Percentiles rank a stretch among this genome's conserved stretches.
phyloP scores from a whole-genome alignment of 345 rosid genomes.

The Trapa bicornis region DNA sequence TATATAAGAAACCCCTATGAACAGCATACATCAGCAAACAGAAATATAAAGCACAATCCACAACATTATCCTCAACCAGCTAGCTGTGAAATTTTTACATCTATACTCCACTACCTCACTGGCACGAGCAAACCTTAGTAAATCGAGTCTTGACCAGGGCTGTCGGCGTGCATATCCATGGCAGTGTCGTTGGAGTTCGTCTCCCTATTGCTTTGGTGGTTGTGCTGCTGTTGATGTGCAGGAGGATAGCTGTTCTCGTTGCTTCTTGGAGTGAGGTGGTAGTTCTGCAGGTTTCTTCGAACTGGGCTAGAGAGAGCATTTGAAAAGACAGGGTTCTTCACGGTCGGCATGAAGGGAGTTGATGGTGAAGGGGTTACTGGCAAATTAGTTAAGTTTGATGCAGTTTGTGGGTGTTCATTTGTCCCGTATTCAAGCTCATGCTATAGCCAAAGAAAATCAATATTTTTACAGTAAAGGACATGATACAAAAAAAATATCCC shows the following conservation, averaged over 20 bases:
- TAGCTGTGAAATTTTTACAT: not conserved
- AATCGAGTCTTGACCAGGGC: conserved; percentile 25
- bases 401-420: conserved; percentile 38
- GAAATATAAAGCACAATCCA: not conserved
- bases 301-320: conserved; percentile 60
- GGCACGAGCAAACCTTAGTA: conserved; percentile 6
- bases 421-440: conserved; percentile 58
- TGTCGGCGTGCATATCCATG: conserved; percentile 48
- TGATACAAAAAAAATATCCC: not conserved
- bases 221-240: conserved; percentile 9
- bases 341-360: conserved; percentile 18
- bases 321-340: conserved; percentile 34
- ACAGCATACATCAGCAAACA: not conserved
- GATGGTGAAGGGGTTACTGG: conserved; percentile 23
- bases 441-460: conserved; percentile 23
- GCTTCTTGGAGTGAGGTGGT: conserved; percentile 30
- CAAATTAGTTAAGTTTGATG: conserved; percentile 10
- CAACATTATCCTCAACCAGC: not conserved
- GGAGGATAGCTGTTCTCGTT: conserved; percentile 15
- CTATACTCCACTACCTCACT: not conserved
- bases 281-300: conserved; percentile 54
- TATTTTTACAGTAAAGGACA: not conserved
- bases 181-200: conserved; percentile 24
- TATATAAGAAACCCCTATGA: not conserved
- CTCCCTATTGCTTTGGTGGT: conserved; percentile 15